Base-by-base conservation (phyloP, 2,329 filamentous ascomycete genomes). In the Neonectria coccinea region DNA sequence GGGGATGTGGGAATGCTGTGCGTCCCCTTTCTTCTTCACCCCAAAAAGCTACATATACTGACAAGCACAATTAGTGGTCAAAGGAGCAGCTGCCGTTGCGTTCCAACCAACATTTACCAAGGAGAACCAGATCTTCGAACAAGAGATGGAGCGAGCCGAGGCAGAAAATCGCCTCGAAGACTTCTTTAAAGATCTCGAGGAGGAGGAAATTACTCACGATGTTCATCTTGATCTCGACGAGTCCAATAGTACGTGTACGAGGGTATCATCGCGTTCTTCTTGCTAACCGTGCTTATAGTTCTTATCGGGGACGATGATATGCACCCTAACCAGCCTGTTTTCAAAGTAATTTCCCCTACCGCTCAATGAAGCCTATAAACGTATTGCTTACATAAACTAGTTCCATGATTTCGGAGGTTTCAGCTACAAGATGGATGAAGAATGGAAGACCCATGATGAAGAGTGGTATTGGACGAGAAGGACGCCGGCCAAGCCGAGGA, bases 1-100 rank as follows among this genome's bases (percentile, higher is more conserved):
- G 75, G 70, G 73, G 25, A 69, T 77, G 22, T 74, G 74, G 73
- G 74, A 76, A 45, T 76, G 74, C 29, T 48, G 75, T 77, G 57
- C 64, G 75, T 72, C 20, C 16, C 22, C 14, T 14, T 20, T 3
- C 8, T 16, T 2, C 5, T 11, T 18, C 3, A 11, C 2, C 27
- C 6, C 16, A 1, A 5, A 12, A 6, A 22, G 5, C 11, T 50
- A 14, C 20, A 5, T 50, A 31, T 50, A 31, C 57, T 56, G 41
- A 60, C 2, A n/a, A 25, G 31, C 7, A 18, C 5, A 22, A 20
- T 29, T 27, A 78, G 76, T 77, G 47, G 66, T 73, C 2, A 57
- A 67, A 18, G 76, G 73, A 7, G 65, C 75, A 22, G 68, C 75
- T 10, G 72, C 73, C 4, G 67, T 75, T 36, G 74, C 74, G 9